Conservation (phyloP, 2,329 filamentous ascomycete genomes). For the Hysterium pulicare region DNA sequence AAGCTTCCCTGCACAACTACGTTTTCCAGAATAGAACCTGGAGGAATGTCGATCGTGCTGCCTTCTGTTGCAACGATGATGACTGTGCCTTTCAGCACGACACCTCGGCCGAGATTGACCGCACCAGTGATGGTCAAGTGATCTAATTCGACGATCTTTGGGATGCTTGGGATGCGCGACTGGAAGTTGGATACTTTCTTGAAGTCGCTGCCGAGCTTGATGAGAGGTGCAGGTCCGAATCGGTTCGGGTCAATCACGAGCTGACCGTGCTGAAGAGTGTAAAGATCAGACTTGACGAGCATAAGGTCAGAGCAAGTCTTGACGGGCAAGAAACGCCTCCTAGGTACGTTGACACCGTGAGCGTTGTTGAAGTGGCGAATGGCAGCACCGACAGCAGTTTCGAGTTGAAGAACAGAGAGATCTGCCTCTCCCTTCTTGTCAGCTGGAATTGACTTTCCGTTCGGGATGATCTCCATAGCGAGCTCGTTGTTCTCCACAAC, state of each 20-base stretch:
- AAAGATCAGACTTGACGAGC: slow-evolving; percentile 99
- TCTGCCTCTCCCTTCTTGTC: slow-evolving; percentile 99
- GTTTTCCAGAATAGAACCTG: slow-evolving; percentile 96
- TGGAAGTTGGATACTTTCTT: slow-evolving; percentile 99
- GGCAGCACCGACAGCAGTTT: slow-evolving; percentile 96
- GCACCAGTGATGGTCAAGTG: slow-evolving; percentile 97
- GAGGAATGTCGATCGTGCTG: slow-evolving; percentile 95
- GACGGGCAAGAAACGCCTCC: slow-evolving; percentile 96
- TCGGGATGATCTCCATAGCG: slow-evolving; percentile 99
- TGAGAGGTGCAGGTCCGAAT: slow-evolving; percentile 93
- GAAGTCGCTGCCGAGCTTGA: slow-evolving; percentile 98
- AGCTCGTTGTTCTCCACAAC: slow-evolving; percentile 98
- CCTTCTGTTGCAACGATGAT: slow-evolving; percentile 98
- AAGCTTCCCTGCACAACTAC: slow-evolving; percentile 98
- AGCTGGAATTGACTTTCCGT: slow-evolving; percentile 96
- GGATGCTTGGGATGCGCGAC: slow-evolving; percentile 80
- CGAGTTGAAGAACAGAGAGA: slow-evolving; percentile 94
- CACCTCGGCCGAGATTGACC: slow-evolving; percentile 92
- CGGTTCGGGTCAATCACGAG: slow-evolving; percentile 94
- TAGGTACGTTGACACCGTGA: slow-evolving; percentile 97
- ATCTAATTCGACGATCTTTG: slow-evolving; percentile 86
- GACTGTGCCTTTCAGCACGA: slow-evolving; percentile 95
- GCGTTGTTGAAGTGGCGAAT: slow-evolving; percentile 99
- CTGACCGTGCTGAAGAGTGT: slow-evolving; percentile 98
- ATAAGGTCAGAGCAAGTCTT: slow-evolving; percentile 99